Evolutionary conservation across 2,329 filamentous ascomycete genomes (phyloP), one percentile per base, ranked within the genome.

Genomic region (Colletotrichum echinochloae): DNA sequence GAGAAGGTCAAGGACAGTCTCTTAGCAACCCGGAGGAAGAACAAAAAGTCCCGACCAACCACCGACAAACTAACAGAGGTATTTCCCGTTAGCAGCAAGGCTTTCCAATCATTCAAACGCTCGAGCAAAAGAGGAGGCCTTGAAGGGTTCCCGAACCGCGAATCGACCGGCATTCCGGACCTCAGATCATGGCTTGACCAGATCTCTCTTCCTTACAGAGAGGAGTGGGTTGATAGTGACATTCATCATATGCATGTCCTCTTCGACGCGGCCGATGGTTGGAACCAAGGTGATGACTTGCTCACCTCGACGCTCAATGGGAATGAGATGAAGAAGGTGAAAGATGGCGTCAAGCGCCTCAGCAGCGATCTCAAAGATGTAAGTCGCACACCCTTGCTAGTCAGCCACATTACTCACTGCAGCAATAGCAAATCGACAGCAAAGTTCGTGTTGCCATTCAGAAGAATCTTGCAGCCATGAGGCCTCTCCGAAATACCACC

Each of bases 21-120:
- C 6, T 37, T 60, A 3, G 56, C 39, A 30, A 55, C 20, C n/a
- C 14, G 16, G 12, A 33, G 5, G 8, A 51, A 28, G 28, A 49
- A 23, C 5, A 44, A 2, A 1, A 54, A 26, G 23, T 54, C 8
- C 11, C 9, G 18, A 57, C 37, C 9, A 5, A 55, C 14, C 12
- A 30, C 55, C 1, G 48, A 46, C 4, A 23, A 54, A 5, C 11
- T 63, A 9, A 28, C 59, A 14, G 18, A 49, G 4, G 70, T 75
- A 0, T 71, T 72, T 20, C 72, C 74, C 2, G 64, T 73, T 1
- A 73, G 70, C 57, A 71, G 72, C 35, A 60, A 62, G 18, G 73
- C 74, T 1, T 70, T 70, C 16, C 51, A 37, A 6, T 14, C 23
- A 2, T 39, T 74, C 18, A 63, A 49, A 5, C 23, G 16, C 5